These are phyloP conservation scores for Apiotrichum montevideense DNA, from an alignment of 1,284 basidiomycete genomes.

Conservation along the genomic window DNA sequence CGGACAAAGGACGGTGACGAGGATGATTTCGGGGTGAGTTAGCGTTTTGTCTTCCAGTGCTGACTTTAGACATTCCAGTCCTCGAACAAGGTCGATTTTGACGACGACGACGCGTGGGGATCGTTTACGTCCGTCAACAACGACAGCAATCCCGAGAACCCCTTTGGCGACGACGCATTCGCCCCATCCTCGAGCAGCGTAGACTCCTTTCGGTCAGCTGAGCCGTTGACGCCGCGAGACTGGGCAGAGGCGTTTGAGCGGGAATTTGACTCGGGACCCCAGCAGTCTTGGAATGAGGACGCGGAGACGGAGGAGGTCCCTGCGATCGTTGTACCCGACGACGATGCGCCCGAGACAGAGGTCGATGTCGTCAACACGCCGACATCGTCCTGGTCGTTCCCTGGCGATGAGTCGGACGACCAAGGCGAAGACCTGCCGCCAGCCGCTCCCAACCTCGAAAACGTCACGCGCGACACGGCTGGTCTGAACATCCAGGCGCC, in stretches of 20 bases:
- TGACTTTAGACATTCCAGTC: conserved; percentile 22
- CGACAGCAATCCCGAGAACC: conserved; percentile 28
- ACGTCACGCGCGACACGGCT: neutral
- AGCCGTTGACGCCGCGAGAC: conserved; percentile 38
- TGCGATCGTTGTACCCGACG: conserved; percentile 4
- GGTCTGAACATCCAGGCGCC: neutral
- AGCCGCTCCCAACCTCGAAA: neutral
- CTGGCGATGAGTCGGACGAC: conserved; percentile 32
- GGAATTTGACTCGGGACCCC: conserved; percentile 22
- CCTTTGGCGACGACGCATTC: conserved; percentile 42
- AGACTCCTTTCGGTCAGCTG: conserved; percentile 5
- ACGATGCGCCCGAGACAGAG: conserved; percentile 7
- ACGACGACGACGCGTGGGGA: conserved; percentile 43
- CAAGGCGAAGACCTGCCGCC: conserved; percentile 39
- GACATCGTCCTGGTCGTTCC: conserved; percentile 31
- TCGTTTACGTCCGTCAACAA: conserved; percentile 30
- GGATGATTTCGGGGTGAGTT: conserved; percentile 39
- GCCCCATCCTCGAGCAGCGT: neutral
- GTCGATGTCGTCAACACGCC: conserved; percentile 12
- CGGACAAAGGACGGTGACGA: conserved; percentile 21
- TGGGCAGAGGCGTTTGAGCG: conserved; percentile 42
- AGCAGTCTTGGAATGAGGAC: neutral
- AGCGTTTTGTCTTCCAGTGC: neutral
- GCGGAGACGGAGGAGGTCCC: neutral
- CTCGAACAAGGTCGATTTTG: conserved; percentile 20